Conservation (phyloP, 169 alveolate species). For the Theileria equi region DNA sequence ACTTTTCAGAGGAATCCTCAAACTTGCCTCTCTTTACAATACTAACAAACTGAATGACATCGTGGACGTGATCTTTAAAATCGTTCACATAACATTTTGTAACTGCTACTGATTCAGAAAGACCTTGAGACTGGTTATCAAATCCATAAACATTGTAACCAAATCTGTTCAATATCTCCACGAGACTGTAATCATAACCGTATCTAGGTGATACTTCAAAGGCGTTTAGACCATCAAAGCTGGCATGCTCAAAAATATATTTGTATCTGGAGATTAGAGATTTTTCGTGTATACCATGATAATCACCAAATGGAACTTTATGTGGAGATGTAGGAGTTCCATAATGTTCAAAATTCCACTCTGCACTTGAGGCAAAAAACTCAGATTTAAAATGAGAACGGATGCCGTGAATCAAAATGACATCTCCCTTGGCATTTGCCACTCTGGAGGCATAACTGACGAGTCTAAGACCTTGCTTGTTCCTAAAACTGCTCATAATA, state of each 20-base stretch:
- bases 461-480: conserved; percentile 48
- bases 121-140: conserved; percentile 69
- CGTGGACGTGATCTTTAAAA: conserved; percentile 58
- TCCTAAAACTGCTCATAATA: conserved; percentile 57
- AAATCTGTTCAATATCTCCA: conserved; percentile 53
- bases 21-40: conserved; percentile 43
- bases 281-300: no score
- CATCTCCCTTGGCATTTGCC: conserved; percentile 50
- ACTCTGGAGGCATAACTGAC: conserved; percentile 59
- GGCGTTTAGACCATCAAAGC: not conserved
- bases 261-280: conserved; percentile 1
- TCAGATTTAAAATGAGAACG: conserved; percentile 57
- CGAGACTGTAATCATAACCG: conserved; percentile 55
- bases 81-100: conserved; percentile 16
- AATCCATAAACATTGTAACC: conserved; percentile 68
- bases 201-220: conserved; percentile 10
- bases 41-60: conserved; percentile 61
- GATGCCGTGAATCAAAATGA: conserved; percentile 64
- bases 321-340: conserved; percentile 20
- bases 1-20: conserved; percentile 15
- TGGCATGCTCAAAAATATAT: conserved; percentile 6
- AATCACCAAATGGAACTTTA: not conserved
- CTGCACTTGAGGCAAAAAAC: conserved; percentile 51
- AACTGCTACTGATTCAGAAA: conserved; percentile 58
- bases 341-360: conserved; percentile 30